Evolutionary conservation across 306 rosid genomes (phyloP), one percentile per base, ranked within the genome.

Genomic region (Quercus dentata): DNA sequence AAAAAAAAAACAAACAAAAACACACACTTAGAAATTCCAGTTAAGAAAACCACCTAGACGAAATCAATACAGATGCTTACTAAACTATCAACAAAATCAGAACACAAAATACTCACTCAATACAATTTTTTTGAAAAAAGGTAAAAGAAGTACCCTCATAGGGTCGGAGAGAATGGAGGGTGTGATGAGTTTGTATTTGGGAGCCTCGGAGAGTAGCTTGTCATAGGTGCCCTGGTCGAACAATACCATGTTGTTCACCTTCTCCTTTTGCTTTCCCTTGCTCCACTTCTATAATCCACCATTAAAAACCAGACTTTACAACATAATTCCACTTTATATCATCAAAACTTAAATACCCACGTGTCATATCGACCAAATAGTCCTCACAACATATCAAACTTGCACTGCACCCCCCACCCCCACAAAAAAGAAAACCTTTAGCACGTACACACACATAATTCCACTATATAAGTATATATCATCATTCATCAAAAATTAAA

Each of bases 251-350:
- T 90, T 90, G 56, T 90, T 90, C 61, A 88, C 94, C 92, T 90
- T 90, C 83, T 90, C 94, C 90, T 90, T 90, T 3, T 90, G 94
- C 90, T 90, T 90, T 64, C 94, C 94, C 79, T 90, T 90, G 84
- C 92, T 86, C 90, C 92, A 90, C 84, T 90, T 90, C 94, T 89
- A 88, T 52, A 69, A 70, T 78, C 67, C 71, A 80, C n/a, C 46
- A 61, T 38, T 38, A 38, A 31, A 18, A 12, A 46, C 14, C 52
- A 46, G 11, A 21, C 23, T 21, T 21, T 21, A 21, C 23, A 21
- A 21, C 23, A 25, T 25, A 25, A 25, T 46, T 46, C 52, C 52
- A 46, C 52, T 46, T 46, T 46, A 46, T 46, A 11, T 46, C 14
- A 46, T 46, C 52, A 46, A 46, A 46, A 46, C 52, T 2, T 9